Evolutionary conservation across 805 yeast species (phyloP).

Genomic region (Saccharomyces mikatae): DNA sequence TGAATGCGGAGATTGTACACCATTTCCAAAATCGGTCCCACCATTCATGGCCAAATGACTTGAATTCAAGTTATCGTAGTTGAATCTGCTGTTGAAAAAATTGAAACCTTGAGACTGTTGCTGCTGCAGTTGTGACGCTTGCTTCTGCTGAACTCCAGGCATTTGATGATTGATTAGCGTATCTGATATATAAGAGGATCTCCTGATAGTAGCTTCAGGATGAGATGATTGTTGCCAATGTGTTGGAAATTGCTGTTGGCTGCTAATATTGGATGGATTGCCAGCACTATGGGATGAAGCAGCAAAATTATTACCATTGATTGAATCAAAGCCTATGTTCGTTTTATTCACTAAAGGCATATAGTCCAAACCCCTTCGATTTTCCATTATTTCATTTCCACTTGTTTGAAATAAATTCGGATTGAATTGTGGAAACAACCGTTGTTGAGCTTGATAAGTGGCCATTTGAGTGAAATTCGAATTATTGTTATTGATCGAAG

Average conservation of each 20-base stretch:
- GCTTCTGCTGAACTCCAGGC: background rate
- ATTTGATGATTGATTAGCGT: constrained; percentile 35
- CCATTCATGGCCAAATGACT: background rate
- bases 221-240: constrained; percentile 5
- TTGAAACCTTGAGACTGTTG: constrained; percentile 2
- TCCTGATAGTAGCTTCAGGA: constrained; percentile 38
- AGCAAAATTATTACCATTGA: background rate
- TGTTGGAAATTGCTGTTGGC: constrained; percentile 10
- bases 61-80: background rate
- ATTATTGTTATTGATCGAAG: background rate
- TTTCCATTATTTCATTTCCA: background rate
- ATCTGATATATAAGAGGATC: constrained; percentile 72
- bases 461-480: background rate
- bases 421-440: background rate
- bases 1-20: background rate
- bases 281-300: constrained; percentile 1
- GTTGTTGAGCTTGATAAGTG: background rate
- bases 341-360: background rate
- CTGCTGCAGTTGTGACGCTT: constrained; percentile 2
- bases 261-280: constrained; percentile 2
- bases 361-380: background rate
- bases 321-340: background rate
- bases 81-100: constrained; percentile 1
- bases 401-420: background rate
- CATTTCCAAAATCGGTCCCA: background rate